Evolutionary conservation across 768 basidiomycete genomes (phyloP), one percentile per base, ranked within the genome.

Genomic region (Ephemerocybe angulata): DNA sequence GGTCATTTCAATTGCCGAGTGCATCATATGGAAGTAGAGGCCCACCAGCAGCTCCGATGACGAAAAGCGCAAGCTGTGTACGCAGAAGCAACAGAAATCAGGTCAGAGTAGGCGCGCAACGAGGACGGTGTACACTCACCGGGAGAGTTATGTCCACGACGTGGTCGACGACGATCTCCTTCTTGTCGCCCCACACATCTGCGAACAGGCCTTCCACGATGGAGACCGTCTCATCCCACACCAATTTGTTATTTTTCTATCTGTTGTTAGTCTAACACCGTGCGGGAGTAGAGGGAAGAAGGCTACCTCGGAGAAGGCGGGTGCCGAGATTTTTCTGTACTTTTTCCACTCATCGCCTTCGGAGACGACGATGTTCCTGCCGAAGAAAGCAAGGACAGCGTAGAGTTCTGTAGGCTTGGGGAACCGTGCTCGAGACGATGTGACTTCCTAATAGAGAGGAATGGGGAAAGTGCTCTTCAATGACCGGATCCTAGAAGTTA

Each of bases 271-370:
- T 13, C 17, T n/a, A 25, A 4, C 38, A 31, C n/a, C 7, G 40
- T 15, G 4, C 17, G 2, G 17, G 33, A 10, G n/a, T 13, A 27
- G 19, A 40, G n/a, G n/a, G n/a, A n/a, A n/a, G n/a, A n/a, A n/a
- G n/a, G 68, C 41, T 52, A 83, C 83, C 64, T 85, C 84, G 5
- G 82, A 81, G 63, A 87, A 87, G 0, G 83, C 79, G n/a, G 85
- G 84, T 1, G 82, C 82, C 17, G 78, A 70, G 38, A 87, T 77
- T 63, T 81, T 84, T 43, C 85, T 69, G 58, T 84, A 84, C 28
- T 77, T 77, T 65, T 85, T 85, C 85, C 85, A 88, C 55, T 81
- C 74, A 3, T 82, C 78, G 21, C 79, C 82, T 60, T 87, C 86
- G 0, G 82, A 80, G 1, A 75, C 77, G n/a, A 88, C 76, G 41